phyloP scores from a whole-genome alignment of 257 asterid species.

The Solanum paucissectum region DNA sequence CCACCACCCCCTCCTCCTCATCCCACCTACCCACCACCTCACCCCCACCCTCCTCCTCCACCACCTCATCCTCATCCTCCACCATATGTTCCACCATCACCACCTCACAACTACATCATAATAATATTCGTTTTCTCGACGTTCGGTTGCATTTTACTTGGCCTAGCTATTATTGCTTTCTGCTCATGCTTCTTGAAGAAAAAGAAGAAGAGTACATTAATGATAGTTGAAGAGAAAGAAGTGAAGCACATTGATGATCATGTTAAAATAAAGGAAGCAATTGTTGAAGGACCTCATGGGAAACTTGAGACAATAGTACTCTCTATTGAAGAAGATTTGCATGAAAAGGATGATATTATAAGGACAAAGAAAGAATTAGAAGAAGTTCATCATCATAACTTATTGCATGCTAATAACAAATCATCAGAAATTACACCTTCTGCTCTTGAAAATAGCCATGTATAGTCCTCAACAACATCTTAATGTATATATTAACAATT shows the following conservation, averaged over 20 bases:
- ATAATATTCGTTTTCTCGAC: slow-evolving; percentile 12
- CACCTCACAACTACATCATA: slow-evolving; percentile 6
- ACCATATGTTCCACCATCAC: slow-evolving; percentile 1
- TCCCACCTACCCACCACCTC: slow-evolving; percentile 1
- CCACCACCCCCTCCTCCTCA: neutral
- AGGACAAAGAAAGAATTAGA: slow-evolving; percentile 7
- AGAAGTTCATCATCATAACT: neutral
- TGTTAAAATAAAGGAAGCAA: slow-evolving; percentile 17
- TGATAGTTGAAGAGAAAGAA: neutral
- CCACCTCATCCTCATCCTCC: neutral
- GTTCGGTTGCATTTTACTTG: slow-evolving; percentile 12
- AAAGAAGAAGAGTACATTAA: slow-evolving; percentile 11
- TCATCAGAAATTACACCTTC: slow-evolving; percentile 6
- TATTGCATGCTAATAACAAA: neutral
- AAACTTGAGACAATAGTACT: slow-evolving; percentile 4
- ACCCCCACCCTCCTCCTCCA: neutral
- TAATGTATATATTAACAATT: neutral
- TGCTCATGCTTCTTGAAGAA: slow-evolving; percentile 18
- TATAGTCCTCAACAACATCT: neutral
- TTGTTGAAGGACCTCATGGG: slow-evolving; percentile 23
- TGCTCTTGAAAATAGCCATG: slow-evolving; percentile 15
- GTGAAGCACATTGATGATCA: slow-evolving; percentile 19
- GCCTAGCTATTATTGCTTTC: slow-evolving; percentile 9
- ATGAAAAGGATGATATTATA: slow-evolving; percentile 2
- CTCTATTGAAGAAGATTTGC: slow-evolving; percentile 24